Evolutionary conservation across 140 eudicot genomes (phyloP).

Genomic region (Anethum foeniculum): DNA sequence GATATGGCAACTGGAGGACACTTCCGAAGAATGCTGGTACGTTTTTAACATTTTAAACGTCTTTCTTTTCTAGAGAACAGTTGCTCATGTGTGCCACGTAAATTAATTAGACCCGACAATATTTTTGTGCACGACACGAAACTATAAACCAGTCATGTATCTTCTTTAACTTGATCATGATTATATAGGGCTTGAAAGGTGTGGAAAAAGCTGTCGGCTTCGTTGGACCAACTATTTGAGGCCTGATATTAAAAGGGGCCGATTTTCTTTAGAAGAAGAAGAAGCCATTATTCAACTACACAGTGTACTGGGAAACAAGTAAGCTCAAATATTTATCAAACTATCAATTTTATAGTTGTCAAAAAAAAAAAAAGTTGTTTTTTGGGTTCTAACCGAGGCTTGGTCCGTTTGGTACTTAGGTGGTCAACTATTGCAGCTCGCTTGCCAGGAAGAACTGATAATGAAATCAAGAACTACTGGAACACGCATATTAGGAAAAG

Average conservation of each 20-base stretch:
- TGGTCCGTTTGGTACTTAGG: neutral
- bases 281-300: slow-evolving; percentile 58
- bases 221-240: slow-evolving; percentile 60
- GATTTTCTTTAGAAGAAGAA: slow-evolving; percentile 51
- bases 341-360: neutral
- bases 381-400: neutral
- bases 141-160: neutral
- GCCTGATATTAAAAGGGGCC: slow-evolving; percentile 61
- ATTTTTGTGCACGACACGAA: no score
- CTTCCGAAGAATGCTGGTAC: slow-evolving; percentile 65
- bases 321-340: slow-evolving; percentile 9
- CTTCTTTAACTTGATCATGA: neutral
- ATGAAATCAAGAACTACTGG: slow-evolving; percentile 11
- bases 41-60: no score
- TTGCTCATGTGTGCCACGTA: neutral
- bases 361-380: neutral
- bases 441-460: slow-evolving; percentile 8
- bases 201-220: slow-evolving; percentile 63
- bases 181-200: slow-evolving; percentile 42
- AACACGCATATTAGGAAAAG: slow-evolving; percentile 4
- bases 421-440: slow-evolving; percentile 11
- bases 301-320: slow-evolving; percentile 59
- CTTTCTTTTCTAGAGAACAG: neutral
- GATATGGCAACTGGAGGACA: slow-evolving; percentile 61
- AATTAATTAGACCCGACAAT: no score